A percentile compares a stretch with the other conserved stretches of the same genome.
Evolutionary conservation across 2,329 filamentous ascomycete genomes (phyloP).

Genomic region (Aspergillus ochraceus): DNA sequence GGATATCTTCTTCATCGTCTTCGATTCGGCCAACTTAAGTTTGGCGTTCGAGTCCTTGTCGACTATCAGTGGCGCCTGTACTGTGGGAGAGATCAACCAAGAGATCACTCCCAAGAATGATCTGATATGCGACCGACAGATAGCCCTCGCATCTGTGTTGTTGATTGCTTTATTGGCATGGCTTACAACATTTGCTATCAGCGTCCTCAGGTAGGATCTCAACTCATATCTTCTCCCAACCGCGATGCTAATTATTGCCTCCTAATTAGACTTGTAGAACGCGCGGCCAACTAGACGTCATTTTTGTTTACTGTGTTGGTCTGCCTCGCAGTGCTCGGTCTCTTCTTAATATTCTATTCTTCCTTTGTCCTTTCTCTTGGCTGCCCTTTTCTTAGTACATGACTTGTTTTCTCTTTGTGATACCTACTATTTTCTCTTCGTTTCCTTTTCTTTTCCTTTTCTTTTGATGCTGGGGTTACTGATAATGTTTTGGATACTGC

Average conservation of each 20-base stretch:
- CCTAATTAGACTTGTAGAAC: conserved; percentile 39
- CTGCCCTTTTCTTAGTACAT: not conserved
- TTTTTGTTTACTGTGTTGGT: not conserved
- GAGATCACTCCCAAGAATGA: conserved; percentile 34
- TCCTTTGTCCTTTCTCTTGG: not conserved
- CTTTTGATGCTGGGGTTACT: not conserved
- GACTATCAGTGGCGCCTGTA: conserved; percentile 61
- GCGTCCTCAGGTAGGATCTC: conserved; percentile 65
- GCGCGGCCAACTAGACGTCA: conserved; percentile 22
- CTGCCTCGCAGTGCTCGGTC: not conserved
- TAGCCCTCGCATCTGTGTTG: conserved; percentile 74
- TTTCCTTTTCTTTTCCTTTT: not conserved
- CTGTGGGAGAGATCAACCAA: conserved; percentile 43
- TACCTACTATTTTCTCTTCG: not conserved
- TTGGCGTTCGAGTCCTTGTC: conserved; percentile 83
- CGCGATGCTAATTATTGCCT: conserved; percentile 25
- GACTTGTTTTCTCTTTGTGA: not conserved
- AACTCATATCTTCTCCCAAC: not conserved
- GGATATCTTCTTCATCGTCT: conserved; percentile 95
- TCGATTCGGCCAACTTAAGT: conserved; percentile 89
- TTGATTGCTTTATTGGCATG: conserved; percentile 83
- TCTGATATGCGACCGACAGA: conserved; percentile 63
- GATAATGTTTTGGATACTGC: not conserved
- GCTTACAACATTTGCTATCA: conserved; percentile 86
- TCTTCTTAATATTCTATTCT: not conserved